These are phyloP conservation scores for Backusella parvicylindrica DNA, from an alignment of 192 early-diverging fungal genomes.

Conservation along the genomic window DNA sequence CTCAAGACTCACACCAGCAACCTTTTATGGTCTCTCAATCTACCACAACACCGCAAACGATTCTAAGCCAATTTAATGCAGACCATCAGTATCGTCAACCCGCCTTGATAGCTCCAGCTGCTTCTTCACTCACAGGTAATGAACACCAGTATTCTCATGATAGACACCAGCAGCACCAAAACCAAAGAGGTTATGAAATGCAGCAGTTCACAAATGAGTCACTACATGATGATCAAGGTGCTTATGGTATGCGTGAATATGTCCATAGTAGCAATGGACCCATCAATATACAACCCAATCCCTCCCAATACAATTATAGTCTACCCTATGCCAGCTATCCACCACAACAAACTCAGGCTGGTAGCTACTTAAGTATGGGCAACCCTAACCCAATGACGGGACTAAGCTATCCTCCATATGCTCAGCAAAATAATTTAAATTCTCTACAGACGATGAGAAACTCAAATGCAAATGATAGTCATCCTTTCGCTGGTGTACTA, in stretches of 20 bases:
- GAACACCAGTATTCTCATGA: background rate
- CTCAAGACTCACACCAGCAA: background rate
- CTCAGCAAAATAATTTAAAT: background rate
- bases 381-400: background rate
- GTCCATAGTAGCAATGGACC: background rate
- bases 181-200: background rate
- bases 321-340: background rate
- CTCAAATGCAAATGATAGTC: conserved; percentile 3
- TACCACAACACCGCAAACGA: background rate
- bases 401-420: background rate
- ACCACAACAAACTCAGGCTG: background rate
- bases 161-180: background rate
- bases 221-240: background rate
- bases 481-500: conserved; percentile 59
- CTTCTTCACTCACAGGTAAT: background rate
- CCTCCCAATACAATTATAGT: background rate
- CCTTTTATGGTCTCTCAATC: background rate
- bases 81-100: background rate
- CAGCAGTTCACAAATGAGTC: background rate
- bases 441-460: background rate
- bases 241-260: background rate
- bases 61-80: background rate
- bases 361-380: background rate
- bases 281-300: background rate
- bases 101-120: background rate